phyloP scores from a whole-genome alignment of 306 rosid genomes.

The Mucuna pruriens region DNA sequence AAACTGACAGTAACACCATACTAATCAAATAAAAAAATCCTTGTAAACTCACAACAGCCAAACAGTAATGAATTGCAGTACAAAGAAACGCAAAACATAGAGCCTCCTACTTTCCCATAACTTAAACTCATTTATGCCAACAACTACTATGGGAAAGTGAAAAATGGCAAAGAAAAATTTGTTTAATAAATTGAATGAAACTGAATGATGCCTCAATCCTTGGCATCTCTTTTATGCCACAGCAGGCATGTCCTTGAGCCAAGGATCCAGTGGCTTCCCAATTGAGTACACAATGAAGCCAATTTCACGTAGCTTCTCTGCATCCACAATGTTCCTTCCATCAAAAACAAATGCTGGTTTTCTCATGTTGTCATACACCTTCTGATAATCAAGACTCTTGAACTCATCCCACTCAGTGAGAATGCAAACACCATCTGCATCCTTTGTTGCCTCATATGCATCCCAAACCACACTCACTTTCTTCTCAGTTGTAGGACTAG shows the following conservation, averaged over 20 bases:
- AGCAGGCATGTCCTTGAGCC: constrained; percentile 97
- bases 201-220: constrained; percentile 42
- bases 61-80: constrained; percentile 39
- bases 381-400: constrained; percentile 81
- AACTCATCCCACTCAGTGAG: constrained; percentile 98
- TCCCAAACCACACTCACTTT: constrained; percentile 84
- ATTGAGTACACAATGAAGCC: constrained; percentile 92
- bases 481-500: constrained; percentile 80
- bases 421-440: constrained; percentile 84
- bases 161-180: constrained; percentile 23
- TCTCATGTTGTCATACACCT: constrained; percentile 77
- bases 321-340: constrained; percentile 74
- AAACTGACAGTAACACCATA: constrained; percentile 36
- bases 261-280: constrained; percentile 88
- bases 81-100: constrained; percentile 46
- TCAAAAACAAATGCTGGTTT: constrained; percentile 90
- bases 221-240: constrained; percentile 59
- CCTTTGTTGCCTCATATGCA: constrained; percentile 87
- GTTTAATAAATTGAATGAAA: constrained; percentile 48
- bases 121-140: constrained; percentile 42
- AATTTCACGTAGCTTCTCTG: constrained; percentile 68
- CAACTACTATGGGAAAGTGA: constrained; percentile 48
- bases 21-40: constrained; percentile 45
- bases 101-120: constrained; percentile 53
- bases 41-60: constrained; percentile 38